A percentile compares a stretch with the other conserved stretches of the same genome.
These are phyloP conservation scores for Talaromyces islandicus DNA, from an alignment of 2,329 filamentous ascomycete genomes.

Conservation along the genomic window DNA sequence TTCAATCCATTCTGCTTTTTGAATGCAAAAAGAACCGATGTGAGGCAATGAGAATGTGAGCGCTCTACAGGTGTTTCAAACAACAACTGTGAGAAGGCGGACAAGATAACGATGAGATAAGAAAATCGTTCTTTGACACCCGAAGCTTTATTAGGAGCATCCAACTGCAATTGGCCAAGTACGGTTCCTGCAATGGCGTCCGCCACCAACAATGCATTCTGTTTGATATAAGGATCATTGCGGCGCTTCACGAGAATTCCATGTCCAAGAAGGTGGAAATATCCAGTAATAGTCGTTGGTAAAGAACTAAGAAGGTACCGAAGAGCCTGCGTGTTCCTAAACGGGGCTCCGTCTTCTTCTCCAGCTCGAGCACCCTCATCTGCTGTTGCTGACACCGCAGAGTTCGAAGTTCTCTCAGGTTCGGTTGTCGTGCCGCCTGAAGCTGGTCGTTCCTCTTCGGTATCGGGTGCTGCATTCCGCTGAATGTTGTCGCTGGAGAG, in stretches of 20 bases:
- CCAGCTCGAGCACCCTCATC: conserved; percentile 6
- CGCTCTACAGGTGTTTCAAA: conserved; percentile 57
- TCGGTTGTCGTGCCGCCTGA: not conserved
- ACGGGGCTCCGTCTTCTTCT: conserved; percentile 34
- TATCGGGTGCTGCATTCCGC: conserved; percentile 15
- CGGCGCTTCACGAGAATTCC: conserved; percentile 69
- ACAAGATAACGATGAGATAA: conserved; percentile 76
- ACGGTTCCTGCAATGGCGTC: conserved; percentile 67
- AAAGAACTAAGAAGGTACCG: conserved; percentile 72
- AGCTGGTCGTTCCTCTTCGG: conserved; percentile 18
- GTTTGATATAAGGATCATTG: conserved; percentile 58
- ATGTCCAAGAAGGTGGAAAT: conserved; percentile 82
- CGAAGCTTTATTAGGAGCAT: conserved; percentile 39
- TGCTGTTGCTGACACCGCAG: not conserved
- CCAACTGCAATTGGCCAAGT: conserved; percentile 58
- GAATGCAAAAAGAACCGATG: conserved; percentile 79
- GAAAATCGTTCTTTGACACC: conserved; percentile 61
- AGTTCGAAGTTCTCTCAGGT: not conserved
- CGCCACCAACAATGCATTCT: conserved; percentile 56
- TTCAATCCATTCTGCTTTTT: conserved; percentile 73
- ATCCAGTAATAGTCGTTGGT: conserved; percentile 71
- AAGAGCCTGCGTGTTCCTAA: conserved; percentile 73
- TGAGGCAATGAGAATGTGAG: conserved; percentile 49
- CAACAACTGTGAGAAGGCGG: conserved; percentile 70
- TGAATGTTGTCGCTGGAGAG: conserved; percentile 16